Percentiles rank a stretch among this genome's conserved stretches.
phyloP scores from a whole-genome alignment of 2,329 filamentous ascomycete species.

The Fusarium sp. region DNA sequence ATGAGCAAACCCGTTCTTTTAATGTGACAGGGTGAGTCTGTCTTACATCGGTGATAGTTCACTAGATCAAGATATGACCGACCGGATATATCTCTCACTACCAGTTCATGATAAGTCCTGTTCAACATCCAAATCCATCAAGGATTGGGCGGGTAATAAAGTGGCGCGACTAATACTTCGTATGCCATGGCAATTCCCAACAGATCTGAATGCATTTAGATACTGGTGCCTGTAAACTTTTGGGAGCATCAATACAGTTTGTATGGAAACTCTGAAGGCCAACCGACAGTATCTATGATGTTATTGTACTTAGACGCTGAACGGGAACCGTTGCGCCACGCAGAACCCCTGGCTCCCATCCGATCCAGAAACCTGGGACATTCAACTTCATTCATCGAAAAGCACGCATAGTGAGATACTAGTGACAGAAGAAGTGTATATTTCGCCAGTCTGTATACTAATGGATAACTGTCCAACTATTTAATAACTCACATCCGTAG shows the following conservation, averaged over 20 bases:
- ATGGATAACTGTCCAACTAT: background rate
- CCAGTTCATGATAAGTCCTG: background rate
- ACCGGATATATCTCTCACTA: background rate
- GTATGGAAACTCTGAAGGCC: background rate
- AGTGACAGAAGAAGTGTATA: background rate
- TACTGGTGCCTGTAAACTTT: background rate
- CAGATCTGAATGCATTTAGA: background rate
- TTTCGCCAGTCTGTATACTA: background rate
- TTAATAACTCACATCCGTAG: background rate
- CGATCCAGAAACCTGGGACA: background rate
- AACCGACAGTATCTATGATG: background rate
- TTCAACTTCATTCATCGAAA: background rate
- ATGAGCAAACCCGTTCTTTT: background rate
- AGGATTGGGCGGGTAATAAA: background rate
- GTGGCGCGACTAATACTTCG: conserved; percentile 2
- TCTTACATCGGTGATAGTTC: no score
- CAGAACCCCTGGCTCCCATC: background rate
- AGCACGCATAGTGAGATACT: background rate
- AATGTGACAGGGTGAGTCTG: background rate
- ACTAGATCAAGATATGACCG: background rate
- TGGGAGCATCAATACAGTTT: background rate
- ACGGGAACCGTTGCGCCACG: background rate
- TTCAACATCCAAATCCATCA: background rate
- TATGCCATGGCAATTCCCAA: background rate
- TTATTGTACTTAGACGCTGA: background rate